phyloP scores from a whole-genome alignment of 1,139 yeast species.

The Pneumocystis sp. region DNA sequence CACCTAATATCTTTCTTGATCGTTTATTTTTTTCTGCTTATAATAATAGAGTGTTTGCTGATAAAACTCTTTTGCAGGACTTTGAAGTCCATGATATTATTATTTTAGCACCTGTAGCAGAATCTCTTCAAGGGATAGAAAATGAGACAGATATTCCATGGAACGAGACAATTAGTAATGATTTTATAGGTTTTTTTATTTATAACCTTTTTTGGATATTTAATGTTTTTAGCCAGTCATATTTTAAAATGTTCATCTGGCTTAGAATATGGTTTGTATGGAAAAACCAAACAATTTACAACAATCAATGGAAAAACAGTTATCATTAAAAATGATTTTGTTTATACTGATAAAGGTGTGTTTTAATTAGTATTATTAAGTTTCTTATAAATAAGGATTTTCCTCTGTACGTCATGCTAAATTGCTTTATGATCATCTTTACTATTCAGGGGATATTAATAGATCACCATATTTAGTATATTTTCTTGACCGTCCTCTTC shows the following conservation, averaged over 20 bases:
- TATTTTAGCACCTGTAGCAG: not conserved
- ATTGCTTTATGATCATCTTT: slow-evolving; percentile 8
- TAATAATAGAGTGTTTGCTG: not conserved
- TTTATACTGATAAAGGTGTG: not conserved
- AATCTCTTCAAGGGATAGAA: not conserved
- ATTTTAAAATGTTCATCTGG: not conserved
- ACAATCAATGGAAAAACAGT: slow-evolving; percentile 10
- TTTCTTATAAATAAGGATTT: slow-evolving; percentile 10
- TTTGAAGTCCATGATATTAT: not conserved
- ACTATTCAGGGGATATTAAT: slow-evolving; percentile 7
- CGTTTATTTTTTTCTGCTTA: not conserved
- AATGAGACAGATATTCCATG: not conserved
- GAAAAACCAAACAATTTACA: slow-evolving; percentile 22
- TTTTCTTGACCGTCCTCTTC: slow-evolving; percentile 8
- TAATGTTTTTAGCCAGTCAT: not conserved
- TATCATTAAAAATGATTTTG: slow-evolving; percentile 3
- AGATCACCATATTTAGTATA: slow-evolving; percentile 5
- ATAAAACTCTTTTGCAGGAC: not conserved
- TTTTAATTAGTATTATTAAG: not conserved
- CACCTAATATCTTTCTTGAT: not conserved
- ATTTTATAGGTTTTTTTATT: not conserved
- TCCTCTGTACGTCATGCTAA: slow-evolving; percentile 8
- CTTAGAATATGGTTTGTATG: not conserved
- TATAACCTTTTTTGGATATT: not conserved
- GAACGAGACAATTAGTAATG: not conserved